Conservation (phyloP, 2,329 filamentous ascomycete genomes). For the Emericellopsis cladophorae region DNA sequence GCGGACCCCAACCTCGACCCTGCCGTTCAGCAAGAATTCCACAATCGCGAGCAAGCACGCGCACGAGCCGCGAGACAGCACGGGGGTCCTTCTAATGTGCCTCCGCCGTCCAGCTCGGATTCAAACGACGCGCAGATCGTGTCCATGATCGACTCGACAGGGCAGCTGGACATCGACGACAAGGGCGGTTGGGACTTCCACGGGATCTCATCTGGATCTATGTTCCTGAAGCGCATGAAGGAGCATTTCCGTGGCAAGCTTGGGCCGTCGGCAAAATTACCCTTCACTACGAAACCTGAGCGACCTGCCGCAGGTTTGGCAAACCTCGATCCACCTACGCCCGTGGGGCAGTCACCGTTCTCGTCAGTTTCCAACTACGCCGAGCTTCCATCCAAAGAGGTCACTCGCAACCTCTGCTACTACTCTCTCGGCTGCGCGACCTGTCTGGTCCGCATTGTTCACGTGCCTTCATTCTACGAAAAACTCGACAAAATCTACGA, state of each 20-base stretch:
- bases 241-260: constrained; percentile 75
- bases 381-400: constrained; percentile 56
- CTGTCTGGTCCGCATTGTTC: constrained; percentile 56
- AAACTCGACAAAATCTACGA: constrained; percentile 70
- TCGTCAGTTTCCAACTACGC: constrained; percentile 34
- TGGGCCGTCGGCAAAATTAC: constrained; percentile 46
- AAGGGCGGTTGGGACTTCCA: constrained; percentile 91
- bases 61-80: constrained; percentile 29
- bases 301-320: constrained; percentile 30
- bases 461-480: constrained; percentile 69
- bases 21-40: constrained; percentile 57
- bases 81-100: constrained; percentile 11
- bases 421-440: constrained; percentile 45
- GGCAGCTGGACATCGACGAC: constrained; percentile 83
- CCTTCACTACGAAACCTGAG: constrained; percentile 42
- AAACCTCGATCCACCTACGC: constrained; percentile 58
- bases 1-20: constrained; percentile 76
- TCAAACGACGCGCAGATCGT: constrained; percentile 64
- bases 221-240: constrained; percentile 77
- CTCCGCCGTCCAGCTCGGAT: constrained; percentile 10
- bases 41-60: constrained; percentile 39
- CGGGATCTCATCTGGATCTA: constrained; percentile 80
- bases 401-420: constrained; percentile 38
- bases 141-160: constrained; percentile 91
- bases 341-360: constrained; percentile 49